Conservation (phyloP, 352 stramenopile genomes). For the Pythium grandisporangium region DNA sequence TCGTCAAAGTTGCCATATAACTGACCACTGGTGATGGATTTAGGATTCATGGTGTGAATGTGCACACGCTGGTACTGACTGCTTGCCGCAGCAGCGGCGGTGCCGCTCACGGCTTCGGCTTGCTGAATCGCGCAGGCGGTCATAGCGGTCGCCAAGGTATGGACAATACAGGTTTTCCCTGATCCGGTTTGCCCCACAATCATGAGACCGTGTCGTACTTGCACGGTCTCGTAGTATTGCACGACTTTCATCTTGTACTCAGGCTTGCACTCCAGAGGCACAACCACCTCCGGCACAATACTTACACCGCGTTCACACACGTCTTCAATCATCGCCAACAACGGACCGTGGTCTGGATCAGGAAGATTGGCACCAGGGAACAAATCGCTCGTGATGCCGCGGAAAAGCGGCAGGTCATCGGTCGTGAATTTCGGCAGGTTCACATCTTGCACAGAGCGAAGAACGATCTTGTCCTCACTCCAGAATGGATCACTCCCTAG, state of each 20-base stretch:
- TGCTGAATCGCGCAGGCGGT: conserved; percentile 53
- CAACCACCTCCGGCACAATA: conserved; percentile 43
- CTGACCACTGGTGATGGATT: conserved; percentile 91
- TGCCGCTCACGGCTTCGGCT: too few relatives aligned
- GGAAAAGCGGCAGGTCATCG: conserved; percentile 90
- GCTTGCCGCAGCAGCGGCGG: too few relatives aligned
- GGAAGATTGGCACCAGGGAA: conserved; percentile 87
- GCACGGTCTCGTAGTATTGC: conserved; percentile 93
- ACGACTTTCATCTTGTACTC: conserved; percentile 88
- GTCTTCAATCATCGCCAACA: conserved; percentile 79
- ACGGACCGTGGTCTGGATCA: conserved; percentile 72
- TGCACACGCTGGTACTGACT: conserved; percentile 54
- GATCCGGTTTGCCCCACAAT: conserved; percentile 91
- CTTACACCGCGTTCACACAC: conserved; percentile 59
- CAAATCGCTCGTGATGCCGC: conserved; percentile 90
- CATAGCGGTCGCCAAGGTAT: conserved; percentile 71
- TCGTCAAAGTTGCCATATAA: conserved; percentile 94
- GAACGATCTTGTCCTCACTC: conserved; percentile 89
- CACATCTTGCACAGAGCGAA: conserved; percentile 90
- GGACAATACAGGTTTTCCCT: conserved; percentile 91
- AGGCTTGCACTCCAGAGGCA: conserved; percentile 66
- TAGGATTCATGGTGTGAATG: conserved; percentile 91
- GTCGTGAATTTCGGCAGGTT: conserved; percentile 94
- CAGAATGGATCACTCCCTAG: conserved; percentile 82
- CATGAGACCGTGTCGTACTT: conserved; percentile 94